Conservation (phyloP, 768 basidiomycete species). For the Inosperma sp. region DNA sequence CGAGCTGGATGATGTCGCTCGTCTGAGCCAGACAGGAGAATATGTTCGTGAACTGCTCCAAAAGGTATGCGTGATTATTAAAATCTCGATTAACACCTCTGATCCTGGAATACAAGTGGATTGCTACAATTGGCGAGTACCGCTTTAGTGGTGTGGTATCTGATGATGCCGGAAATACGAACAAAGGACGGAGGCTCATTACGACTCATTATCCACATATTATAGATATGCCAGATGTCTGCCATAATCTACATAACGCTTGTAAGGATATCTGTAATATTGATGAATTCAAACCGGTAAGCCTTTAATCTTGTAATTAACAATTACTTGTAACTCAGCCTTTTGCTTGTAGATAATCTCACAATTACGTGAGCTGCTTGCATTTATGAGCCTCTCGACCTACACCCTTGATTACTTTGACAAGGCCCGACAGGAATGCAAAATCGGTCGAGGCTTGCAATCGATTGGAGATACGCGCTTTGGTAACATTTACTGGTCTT, state of each 20-base stretch:
- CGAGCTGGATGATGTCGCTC: slow-evolving; percentile 14
- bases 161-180: slow-evolving; percentile 18
- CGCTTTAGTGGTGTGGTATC: slow-evolving; percentile 12
- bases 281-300: slow-evolving; percentile 13
- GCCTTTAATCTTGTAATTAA: background rate
- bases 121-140: slow-evolving; percentile 12
- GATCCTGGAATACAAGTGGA: slow-evolving; percentile 7
- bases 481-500: slow-evolving; percentile 15
- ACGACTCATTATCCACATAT: background rate
- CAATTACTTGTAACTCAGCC: background rate
- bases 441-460: slow-evolving; percentile 21
- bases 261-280: slow-evolving; percentile 20
- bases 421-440: slow-evolving; percentile 5
- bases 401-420: slow-evolving; percentile 8
- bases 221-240: slow-evolving; percentile 17
- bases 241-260: slow-evolving; percentile 23
- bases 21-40: slow-evolving; percentile 15
- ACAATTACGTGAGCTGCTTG: slow-evolving; percentile 10
- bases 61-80: slow-evolving; percentile 7
- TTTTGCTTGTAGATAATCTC: slow-evolving; percentile 10
- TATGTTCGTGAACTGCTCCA: slow-evolving; percentile 15
- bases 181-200: slow-evolving; percentile 15
- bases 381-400: slow-evolving; percentile 18
- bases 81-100: background rate
- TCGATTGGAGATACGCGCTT: slow-evolving; percentile 27